Conservation (phyloP, 192 early-diverging fungal genomes). For the Gigaspora rosea region DNA sequence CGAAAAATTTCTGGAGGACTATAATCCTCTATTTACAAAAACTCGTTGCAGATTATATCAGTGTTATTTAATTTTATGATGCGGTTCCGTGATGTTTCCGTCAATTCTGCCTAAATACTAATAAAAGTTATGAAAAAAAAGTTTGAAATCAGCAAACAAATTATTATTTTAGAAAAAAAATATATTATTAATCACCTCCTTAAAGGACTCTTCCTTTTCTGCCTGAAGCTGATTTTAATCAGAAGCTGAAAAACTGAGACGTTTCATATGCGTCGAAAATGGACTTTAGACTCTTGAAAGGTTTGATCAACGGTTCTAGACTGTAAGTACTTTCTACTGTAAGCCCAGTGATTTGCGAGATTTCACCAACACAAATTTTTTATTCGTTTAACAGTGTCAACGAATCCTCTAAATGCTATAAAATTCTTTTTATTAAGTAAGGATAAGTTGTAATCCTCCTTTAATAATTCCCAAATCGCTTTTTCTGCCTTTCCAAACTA, state of each 20-base stretch:
- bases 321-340: background rate
- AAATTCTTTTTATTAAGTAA: no score
- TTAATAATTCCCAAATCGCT: no score
- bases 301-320: background rate
- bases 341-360: background rate
- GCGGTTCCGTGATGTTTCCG: background rate
- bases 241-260: background rate
- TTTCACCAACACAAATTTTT: background rate
- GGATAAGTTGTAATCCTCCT: no score
- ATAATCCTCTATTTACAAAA: background rate
- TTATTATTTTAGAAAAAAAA: background rate
- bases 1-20: background rate
- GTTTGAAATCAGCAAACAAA: background rate
- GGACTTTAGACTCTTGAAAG: background rate
- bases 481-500: no score
- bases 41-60: background rate
- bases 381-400: no score
- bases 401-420: no score
- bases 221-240: background rate
- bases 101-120: background rate
- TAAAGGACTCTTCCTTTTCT: background rate
- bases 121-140: background rate
- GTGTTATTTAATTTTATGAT: background rate
- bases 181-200: background rate
- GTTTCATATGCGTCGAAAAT: background rate